Evolutionary conservation across 2,329 filamentous ascomycete species (phyloP).

Genomic region (Pochonia chlamydosporia): DNA sequence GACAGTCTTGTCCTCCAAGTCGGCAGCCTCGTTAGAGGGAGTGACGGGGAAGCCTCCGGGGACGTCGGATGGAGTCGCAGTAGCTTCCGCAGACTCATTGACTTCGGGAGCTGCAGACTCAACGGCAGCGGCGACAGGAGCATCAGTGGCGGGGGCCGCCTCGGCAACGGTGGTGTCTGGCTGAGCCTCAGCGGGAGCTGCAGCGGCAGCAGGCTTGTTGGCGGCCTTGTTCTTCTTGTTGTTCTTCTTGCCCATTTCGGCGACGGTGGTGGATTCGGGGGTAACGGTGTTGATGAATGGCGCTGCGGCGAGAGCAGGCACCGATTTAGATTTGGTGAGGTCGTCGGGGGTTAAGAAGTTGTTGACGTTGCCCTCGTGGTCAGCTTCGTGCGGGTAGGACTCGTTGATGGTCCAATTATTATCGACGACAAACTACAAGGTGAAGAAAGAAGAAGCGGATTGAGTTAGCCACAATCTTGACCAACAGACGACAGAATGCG

Average conservation of each 20-base stretch:
- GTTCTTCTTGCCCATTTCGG: conserved; percentile 50
- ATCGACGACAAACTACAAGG: conserved; percentile 83
- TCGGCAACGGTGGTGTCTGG: conserved; percentile 5
- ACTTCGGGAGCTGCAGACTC: conserved; percentile 5
- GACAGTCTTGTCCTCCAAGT: conserved; percentile 46
- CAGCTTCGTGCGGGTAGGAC: conserved; percentile 73
- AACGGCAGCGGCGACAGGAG: not conserved
- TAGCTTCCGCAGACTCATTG: conserved; percentile 11
- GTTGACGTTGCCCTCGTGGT: conserved; percentile 81
- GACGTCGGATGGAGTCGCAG: conserved; percentile 28
- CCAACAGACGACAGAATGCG: conserved; percentile 5
- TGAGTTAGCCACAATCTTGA: conserved; percentile 11
- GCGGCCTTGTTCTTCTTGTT: conserved; percentile 36
- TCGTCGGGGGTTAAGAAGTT: conserved; percentile 79
- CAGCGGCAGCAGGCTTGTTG: conserved; percentile 7
- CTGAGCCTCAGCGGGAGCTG: conserved; percentile 7
- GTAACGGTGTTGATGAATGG: conserved; percentile 60
- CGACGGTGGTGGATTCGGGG: conserved; percentile 66
- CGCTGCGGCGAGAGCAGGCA: conserved; percentile 26
- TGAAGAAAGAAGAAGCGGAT: conserved; percentile 8
- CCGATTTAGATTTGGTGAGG: conserved; percentile 41
- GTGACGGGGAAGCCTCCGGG: conserved; percentile 58
- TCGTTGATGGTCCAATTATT: conserved; percentile 82
- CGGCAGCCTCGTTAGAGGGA: conserved; percentile 48
- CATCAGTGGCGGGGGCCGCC: not conserved